phyloP scores from a whole-genome alignment of 108 stramenopile genomes.

The Cylindrotheca closterium region DNA sequence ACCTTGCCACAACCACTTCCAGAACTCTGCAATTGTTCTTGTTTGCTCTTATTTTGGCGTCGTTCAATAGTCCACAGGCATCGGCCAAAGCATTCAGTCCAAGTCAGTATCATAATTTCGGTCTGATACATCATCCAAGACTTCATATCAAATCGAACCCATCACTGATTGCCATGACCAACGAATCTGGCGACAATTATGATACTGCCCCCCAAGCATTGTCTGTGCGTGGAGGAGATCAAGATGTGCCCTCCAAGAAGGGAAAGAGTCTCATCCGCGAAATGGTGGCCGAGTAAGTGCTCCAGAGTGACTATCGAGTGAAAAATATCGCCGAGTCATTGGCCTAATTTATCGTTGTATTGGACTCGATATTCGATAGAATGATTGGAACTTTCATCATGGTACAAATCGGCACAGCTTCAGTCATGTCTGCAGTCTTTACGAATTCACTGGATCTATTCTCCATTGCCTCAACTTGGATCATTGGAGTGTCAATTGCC shows the following conservation, averaged over 20 bases:
- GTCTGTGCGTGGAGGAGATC: neutral
- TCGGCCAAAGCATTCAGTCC: neutral
- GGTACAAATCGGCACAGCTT: conserved; percentile 47
- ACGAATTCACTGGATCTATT: conserved; percentile 46
- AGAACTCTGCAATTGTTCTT: neutral
- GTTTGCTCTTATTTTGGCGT: neutral
- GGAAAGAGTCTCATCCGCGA: conserved; percentile 26
- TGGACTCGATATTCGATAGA: conserved; percentile 3
- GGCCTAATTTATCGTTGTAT: no score
- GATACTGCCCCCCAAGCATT: no score
- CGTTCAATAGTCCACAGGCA: neutral
- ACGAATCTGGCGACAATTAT: no score
- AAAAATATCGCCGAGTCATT: neutral
- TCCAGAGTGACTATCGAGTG: no score
- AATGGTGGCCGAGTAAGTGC: conserved; percentile 60
- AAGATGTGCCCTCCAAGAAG: neutral
- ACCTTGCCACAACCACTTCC: no score
- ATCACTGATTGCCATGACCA: no score
- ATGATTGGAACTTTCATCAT: conserved; percentile 53
- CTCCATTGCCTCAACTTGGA: conserved; percentile 58
- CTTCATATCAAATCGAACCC: no score
- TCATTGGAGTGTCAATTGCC: conserved; percentile 54
- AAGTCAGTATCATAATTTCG: no score
- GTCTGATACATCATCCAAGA: no score
- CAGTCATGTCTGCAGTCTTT: conserved; percentile 46